Conservation (phyloP, 148 eudicot species). For the Chenopodium formosanum region DNA sequence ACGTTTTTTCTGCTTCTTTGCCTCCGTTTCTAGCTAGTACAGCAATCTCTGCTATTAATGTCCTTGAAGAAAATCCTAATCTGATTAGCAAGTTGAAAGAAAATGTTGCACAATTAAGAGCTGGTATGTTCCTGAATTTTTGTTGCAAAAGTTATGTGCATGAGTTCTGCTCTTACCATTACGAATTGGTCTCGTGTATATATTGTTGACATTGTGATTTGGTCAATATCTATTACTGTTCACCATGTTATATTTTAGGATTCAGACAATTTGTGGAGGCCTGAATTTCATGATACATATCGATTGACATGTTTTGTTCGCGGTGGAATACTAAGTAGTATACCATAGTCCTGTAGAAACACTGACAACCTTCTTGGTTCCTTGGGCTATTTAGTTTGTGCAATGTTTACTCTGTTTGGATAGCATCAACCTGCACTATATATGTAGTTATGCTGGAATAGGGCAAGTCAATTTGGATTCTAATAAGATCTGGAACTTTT, state of each 20-base stretch:
- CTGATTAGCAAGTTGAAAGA: constrained; percentile 58
- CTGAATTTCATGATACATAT: no score
- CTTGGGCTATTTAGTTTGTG: background rate
- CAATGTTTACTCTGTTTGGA: background rate
- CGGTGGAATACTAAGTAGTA: background rate
- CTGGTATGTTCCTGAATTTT: constrained; percentile 48
- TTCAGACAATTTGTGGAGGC: no score
- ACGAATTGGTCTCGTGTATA: background rate
- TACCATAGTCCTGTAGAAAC: background rate
- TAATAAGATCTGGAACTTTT: background rate
- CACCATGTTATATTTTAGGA: constrained; percentile 1
- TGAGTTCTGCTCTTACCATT: background rate
- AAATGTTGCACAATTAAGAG: constrained; percentile 53
- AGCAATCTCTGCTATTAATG: constrained; percentile 87
- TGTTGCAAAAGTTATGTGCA: background rate
- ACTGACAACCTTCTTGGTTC: background rate
- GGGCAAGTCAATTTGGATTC: background rate
- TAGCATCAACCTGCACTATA: background rate
- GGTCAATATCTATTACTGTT: background rate
- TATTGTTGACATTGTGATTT: background rate
- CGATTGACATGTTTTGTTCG: background rate
- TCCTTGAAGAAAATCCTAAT: constrained; percentile 74
- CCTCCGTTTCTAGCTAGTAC: constrained; percentile 98
- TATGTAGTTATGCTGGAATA: background rate
- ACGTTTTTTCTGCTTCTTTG: constrained; percentile 95